Evolutionary conservation across 2,329 filamentous ascomycete genomes (phyloP).

Genomic region (Talaromyces marneffei): DNA sequence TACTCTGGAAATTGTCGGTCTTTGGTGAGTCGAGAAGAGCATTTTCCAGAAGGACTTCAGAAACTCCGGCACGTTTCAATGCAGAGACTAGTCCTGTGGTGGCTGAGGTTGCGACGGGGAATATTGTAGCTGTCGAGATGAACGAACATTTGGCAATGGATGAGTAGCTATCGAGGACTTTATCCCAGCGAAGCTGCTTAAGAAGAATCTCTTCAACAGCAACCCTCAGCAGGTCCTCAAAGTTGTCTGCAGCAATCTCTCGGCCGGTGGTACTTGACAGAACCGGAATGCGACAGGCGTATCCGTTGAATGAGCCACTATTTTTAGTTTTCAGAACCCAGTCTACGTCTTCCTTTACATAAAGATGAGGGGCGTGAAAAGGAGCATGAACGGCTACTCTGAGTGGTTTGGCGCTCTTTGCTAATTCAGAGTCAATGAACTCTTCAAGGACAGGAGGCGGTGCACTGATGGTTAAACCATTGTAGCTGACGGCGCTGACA

Average conservation of each 20-base stretch:
- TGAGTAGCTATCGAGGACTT: constrained; percentile 31
- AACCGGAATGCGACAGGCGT: constrained; percentile 30
- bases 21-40: constrained; percentile 24
- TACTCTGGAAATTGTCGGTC: constrained; percentile 19
- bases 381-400: constrained; percentile 53
- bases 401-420: constrained; percentile 47
- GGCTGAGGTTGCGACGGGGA: constrained; percentile 29
- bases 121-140: constrained; percentile 20
- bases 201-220: constrained; percentile 36
- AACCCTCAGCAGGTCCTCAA: constrained; percentile 28
- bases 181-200: constrained; percentile 38
- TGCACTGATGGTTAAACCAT: constrained; percentile 55
- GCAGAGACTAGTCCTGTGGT: constrained; percentile 28
- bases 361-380: constrained; percentile 55
- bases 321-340: constrained; percentile 43
- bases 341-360: constrained; percentile 46
- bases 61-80: constrained; percentile 26
- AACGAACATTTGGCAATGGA: constrained; percentile 19
- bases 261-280: constrained; percentile 36
- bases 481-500: constrained; percentile 54
- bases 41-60: constrained; percentile 24
- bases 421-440: constrained; percentile 47
- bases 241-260: constrained; percentile 24
- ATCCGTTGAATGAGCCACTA: constrained; percentile 23
- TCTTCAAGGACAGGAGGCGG: constrained; percentile 50